Conservation (phyloP, 2,329 filamentous ascomycete genomes). For the Ophiocordyceps camponoti-floridani region DNA sequence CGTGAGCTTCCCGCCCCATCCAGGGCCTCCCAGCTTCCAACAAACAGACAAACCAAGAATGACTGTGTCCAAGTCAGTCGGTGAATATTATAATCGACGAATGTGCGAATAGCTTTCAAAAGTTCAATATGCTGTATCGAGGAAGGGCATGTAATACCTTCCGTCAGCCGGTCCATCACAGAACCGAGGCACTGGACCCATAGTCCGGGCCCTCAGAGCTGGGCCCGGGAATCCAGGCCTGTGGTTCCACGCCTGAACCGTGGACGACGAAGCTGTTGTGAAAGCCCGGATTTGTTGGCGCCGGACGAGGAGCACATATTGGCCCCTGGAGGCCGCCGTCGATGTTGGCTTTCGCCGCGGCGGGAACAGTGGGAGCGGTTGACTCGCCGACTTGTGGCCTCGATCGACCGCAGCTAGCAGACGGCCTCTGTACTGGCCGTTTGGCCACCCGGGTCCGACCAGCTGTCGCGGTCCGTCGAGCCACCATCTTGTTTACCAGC, state of each 20-base stretch:
- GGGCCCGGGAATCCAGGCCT: not conserved
- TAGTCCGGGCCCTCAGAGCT: not conserved
- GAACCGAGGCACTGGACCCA: not conserved
- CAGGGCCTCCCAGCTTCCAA: too few species aligned
- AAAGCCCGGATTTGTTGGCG: not conserved
- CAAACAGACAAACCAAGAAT: too few species aligned
- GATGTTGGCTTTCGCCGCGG: not conserved
- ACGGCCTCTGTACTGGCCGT: too few species aligned
- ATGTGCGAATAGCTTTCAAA: not conserved
- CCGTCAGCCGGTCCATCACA: not conserved
- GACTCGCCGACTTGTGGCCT: too few species aligned
- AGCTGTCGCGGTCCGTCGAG: not conserved
- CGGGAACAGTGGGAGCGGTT: too few species aligned
- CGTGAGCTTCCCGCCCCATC: too few species aligned
- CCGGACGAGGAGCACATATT: not conserved
- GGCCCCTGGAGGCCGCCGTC: not conserved
- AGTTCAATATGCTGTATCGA: not conserved
- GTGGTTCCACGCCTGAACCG: too few species aligned
- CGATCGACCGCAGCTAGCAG: too few species aligned
- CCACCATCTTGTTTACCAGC: not conserved
- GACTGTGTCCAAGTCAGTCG: too few species aligned
- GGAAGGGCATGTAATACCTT: not conserved
- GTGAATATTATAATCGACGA: not conserved
- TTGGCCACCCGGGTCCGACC: too few species aligned
- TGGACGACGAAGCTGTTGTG: not conserved